Base-by-base conservation (phyloP, 2,329 filamentous ascomycete species). In the Aspergillus ruber region DNA sequence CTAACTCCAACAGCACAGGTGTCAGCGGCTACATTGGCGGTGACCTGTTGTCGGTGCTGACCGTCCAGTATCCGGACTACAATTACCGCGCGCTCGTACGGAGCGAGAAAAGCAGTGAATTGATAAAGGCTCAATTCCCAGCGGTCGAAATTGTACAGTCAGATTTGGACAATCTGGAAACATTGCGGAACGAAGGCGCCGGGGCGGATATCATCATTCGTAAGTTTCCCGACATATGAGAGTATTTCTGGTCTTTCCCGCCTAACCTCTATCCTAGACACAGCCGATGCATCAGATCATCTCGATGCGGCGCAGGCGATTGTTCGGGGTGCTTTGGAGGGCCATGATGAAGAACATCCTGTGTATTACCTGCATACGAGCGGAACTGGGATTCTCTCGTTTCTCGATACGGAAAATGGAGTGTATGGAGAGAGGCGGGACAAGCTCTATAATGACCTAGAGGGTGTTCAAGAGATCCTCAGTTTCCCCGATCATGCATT, bases 31-130 rank as follows among this genome's bases (percentile, higher is more conserved):
- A 60, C n/a, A 57, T 62, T 40, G 65, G 63, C 20, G 62, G 63
- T 38, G 60, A 64, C 41, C 62, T 73, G 42, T 67, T 74, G 61
- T 64, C 60, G 18, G 68, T 73, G 49, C 60, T 74, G 20, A 51
- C 74, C 38, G 50, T 59, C 40, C 41, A 46, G 18, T 43, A 53
- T 25, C 48, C 50, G 5, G 13, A 45, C 1, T n/a, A 47, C n/a
- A 33, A 43, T 20, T 27, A 27, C 9, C 25, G 46, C 20, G n/a
- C 44, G 1, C 46, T 55, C 3, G 48, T 49, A 6, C 50, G 52
- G 9, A 46, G 38, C 6, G 7, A 35, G 8, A 46, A 49, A 6
- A 52, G 36, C 10, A 41, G 27, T 2, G 10, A 46, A 33, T 29
- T 45, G 15, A 46, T 54, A 6, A 36, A 50, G 13, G 12, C 35